Percentiles rank a stretch among this genome's conserved stretches.
Conservation (phyloP, 139 green algal genomes). For the Pseudopediastrum boryanum region DNA sequence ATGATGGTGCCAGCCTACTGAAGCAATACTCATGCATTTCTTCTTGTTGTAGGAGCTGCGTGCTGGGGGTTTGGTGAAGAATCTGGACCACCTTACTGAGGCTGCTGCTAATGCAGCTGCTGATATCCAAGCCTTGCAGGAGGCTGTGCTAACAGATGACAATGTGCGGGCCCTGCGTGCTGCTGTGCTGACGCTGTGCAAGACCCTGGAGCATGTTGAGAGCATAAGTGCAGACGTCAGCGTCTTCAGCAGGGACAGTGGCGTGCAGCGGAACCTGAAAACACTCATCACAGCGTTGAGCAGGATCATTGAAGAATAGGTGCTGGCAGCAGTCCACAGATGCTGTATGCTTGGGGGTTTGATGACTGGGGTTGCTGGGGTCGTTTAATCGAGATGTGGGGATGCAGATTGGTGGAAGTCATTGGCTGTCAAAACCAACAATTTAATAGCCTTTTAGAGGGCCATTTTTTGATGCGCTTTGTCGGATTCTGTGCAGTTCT, state of each 20-base stretch:
- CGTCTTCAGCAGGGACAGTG: constrained; percentile 73
- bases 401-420: too few species aligned
- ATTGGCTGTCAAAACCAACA: too few species aligned
- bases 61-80: constrained; percentile 75
- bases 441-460: too few species aligned
- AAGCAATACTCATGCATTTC: too few species aligned
- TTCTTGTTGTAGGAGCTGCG: constrained; percentile 57
- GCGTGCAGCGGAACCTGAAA: constrained; percentile 82
- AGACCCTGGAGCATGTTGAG: constrained; percentile 81
- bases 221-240: constrained; percentile 70
- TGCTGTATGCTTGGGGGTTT: background rate
- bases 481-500: too few species aligned
- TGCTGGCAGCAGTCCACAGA: background rate
- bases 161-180: constrained; percentile 88
- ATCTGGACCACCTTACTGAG: constrained; percentile 82
- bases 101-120: constrained; percentile 78
- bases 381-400: too few species aligned
- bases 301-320: constrained; percentile 82
- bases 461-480: too few species aligned
- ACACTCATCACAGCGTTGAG: constrained; percentile 87
- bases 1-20: too few species aligned
- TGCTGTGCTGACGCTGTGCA: constrained; percentile 77
- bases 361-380: background rate
- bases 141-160: constrained; percentile 86
- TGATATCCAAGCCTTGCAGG: constrained; percentile 89